Conservation (phyloP, 805 yeast species). For the Blastobotrys parvus region DNA sequence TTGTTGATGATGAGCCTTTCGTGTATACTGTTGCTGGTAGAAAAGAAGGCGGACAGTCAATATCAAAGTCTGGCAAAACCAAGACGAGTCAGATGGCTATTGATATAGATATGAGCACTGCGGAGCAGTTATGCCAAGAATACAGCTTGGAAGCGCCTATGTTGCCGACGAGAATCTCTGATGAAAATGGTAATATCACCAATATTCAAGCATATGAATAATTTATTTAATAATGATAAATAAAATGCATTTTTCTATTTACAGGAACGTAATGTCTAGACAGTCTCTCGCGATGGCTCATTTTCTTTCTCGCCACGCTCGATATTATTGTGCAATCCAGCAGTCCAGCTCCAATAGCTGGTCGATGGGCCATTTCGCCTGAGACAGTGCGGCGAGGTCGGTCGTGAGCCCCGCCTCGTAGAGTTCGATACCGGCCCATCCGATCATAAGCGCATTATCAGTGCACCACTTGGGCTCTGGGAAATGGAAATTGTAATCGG, state of each 20-base stretch:
- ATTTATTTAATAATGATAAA: no score
- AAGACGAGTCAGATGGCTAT: conserved; percentile 46
- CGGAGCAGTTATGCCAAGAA: conserved; percentile 49
- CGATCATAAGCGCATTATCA: conserved; percentile 95
- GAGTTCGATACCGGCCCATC: conserved; percentile 91
- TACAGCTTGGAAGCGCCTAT: conserved; percentile 50
- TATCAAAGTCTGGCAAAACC: conserved; percentile 14
- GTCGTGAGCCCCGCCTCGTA: conserved; percentile 49
- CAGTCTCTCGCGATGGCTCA: no score
- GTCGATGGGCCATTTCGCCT: conserved; percentile 74
- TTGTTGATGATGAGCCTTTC: conserved; percentile 25
- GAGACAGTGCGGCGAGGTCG: conserved; percentile 49
- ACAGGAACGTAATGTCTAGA: no score
- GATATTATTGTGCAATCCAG: no score
- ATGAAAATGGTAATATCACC: background rate
- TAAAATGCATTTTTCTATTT: no score
- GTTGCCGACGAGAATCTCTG: conserved; percentile 35
- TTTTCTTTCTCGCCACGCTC: no score
- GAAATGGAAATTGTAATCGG: conserved; percentile 37
- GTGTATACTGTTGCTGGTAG: conserved; percentile 8
- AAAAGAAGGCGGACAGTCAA: background rate
- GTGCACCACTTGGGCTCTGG: conserved; percentile 74
- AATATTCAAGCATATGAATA: background rate
- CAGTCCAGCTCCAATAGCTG: conserved; percentile 27
- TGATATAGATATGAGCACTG: conserved; percentile 56